Evolutionary conservation across 768 basidiomycete species (phyloP).

Genomic region (Rhodosporidiobolus sp.): DNA sequence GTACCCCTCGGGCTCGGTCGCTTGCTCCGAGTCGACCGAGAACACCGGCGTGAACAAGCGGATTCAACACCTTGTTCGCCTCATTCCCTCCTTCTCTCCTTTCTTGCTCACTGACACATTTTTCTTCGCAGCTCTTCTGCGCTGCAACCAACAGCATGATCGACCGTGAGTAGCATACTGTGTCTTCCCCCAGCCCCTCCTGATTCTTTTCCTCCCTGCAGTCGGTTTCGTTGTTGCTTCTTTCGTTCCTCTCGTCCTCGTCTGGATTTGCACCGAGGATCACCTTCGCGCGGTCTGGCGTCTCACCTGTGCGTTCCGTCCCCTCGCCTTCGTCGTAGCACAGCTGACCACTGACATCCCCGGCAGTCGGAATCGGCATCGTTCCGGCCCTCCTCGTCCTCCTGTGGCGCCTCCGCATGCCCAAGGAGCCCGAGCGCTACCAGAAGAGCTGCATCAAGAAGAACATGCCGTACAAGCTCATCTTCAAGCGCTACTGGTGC

Average conservation of each 20-base stretch:
- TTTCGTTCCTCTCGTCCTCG: constrained; percentile 36
- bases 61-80: constrained; percentile 76
- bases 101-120: no score
- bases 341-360: neutral
- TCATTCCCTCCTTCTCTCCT: no score
- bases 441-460: neutral
- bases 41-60: constrained; percentile 71
- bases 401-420: constrained; percentile 20
- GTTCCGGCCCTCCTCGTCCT: constrained; percentile 14
- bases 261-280: constrained; percentile 37
- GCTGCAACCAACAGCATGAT: constrained; percentile 71
- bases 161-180: constrained; percentile 8
- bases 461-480: constrained; percentile 49
- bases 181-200: neutral
- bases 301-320: constrained; percentile 21
- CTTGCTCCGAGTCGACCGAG: constrained; percentile 85
- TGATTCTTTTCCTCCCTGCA: neutral
- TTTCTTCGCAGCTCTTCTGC: constrained; percentile 82
- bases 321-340: neutral
- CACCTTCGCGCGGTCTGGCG: constrained; percentile 43
- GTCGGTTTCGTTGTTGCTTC: constrained; percentile 40
- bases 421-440: constrained; percentile 11
- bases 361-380: constrained; percentile 17
- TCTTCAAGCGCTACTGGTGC: constrained; percentile 73
- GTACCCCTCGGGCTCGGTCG: constrained; percentile 82